phyloP scores from a whole-genome alignment of 306 rosid genomes.

The Amphicarpaea edgeworthii region DNA sequence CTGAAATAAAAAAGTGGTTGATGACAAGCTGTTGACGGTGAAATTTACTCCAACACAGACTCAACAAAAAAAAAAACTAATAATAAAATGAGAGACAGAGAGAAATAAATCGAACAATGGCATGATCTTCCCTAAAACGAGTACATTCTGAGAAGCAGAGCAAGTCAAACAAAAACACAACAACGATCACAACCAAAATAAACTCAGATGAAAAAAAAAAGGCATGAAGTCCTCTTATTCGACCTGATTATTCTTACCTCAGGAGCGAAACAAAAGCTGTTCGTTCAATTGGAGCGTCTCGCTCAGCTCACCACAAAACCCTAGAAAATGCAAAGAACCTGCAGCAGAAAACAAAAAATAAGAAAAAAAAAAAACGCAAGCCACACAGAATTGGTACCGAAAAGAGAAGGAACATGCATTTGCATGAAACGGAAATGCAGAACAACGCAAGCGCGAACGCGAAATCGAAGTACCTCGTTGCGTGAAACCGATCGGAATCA shows the following conservation, averaged over 20 bases:
- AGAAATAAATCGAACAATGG: too few species aligned
- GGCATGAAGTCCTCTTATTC: not conserved
- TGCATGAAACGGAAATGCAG: conserved; percentile 45
- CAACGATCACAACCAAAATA: not conserved
- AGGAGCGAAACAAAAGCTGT: not conserved
- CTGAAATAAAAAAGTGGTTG: too few species aligned
- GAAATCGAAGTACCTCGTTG: not conserved
- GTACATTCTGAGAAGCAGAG: too few species aligned
- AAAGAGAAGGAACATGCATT: too few species aligned
- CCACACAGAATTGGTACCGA: not conserved
- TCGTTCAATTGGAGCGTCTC: not conserved
- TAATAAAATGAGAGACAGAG: not conserved
- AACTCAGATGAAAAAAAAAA: not conserved
- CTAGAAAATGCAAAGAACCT: too few species aligned
- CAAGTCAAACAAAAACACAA: conserved; percentile 15
- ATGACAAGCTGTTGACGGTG: too few species aligned
- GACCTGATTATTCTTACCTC: conserved; percentile 18
- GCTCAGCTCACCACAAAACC: conserved; percentile 3
- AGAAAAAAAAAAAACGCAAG: not conserved
- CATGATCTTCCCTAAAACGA: too few species aligned
- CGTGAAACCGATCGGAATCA: not conserved
- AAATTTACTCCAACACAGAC: too few species aligned
- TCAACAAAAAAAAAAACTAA: not conserved
- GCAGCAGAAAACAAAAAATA: too few species aligned
- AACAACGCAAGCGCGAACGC: not conserved